These are phyloP conservation scores for Xylaria sp. DNA, from an alignment of 2,329 filamentous ascomycete species.

Conservation along the genomic window DNA sequence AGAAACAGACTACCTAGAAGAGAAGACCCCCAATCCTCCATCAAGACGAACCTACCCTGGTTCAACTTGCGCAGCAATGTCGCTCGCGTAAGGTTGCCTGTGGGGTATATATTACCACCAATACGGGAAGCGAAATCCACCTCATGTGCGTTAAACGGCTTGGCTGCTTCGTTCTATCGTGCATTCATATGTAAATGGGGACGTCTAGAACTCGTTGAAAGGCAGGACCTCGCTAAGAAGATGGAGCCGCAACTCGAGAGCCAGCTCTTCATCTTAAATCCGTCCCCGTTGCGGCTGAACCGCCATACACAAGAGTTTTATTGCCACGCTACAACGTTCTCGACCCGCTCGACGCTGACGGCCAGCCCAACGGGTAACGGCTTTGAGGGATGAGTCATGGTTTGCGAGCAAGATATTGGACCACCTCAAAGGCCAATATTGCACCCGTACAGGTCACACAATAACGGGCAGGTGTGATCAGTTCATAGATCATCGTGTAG, in stretches of 20 bases:
- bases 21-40: neutral
- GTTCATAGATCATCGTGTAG: constrained; percentile 14
- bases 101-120: constrained; percentile 3
- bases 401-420: constrained; percentile 14
- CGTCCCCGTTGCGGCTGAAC: constrained; percentile 21
- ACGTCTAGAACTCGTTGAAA: neutral
- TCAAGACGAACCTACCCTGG: neutral
- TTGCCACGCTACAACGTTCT: constrained; percentile 7
- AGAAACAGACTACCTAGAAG: neutral
- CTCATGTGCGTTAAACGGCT: neutral
- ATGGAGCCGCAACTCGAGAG: constrained; percentile 16
- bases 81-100: constrained; percentile 7
- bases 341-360: constrained; percentile 1
- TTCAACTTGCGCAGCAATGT: neutral
- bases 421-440: constrained; percentile 13
- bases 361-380: constrained; percentile 8
- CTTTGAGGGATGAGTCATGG: constrained; percentile 2
- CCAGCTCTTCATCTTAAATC: neutral
- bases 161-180: constrained; percentile 14
- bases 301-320: neutral
- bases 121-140: constrained; percentile 20
- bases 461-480: neutral
- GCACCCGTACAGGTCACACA: neutral
- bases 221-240: neutral
- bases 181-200: neutral